These are phyloP conservation scores for Rhodomyrtus tomentosa DNA, from an alignment of 345 rosid species.

Conservation along the genomic window DNA sequence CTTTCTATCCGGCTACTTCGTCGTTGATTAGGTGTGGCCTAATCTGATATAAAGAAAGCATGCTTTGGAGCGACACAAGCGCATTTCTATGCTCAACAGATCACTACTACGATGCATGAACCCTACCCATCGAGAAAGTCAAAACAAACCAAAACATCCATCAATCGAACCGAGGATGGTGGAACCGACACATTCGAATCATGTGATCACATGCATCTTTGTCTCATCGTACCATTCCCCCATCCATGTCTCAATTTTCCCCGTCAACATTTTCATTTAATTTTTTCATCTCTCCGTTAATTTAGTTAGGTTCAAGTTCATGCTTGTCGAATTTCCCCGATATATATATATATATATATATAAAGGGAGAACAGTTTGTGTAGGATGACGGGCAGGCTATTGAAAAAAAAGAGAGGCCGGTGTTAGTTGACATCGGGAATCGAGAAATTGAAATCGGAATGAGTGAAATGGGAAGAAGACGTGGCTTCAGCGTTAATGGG, in stretches of 20 bases:
- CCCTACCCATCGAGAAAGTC: background rate
- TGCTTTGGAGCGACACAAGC: background rate
- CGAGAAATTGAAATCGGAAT: background rate
- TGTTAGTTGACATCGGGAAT: background rate
- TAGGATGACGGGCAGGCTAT: background rate
- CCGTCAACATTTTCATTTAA: background rate
- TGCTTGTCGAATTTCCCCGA: background rate
- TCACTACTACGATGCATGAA: background rate
- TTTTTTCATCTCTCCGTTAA: background rate
- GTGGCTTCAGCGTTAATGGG: background rate
- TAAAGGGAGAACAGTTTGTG: background rate
- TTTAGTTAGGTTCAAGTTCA: background rate
- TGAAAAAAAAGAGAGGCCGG: background rate
- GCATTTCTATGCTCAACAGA: background rate
- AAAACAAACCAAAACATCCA: background rate
- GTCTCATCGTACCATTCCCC: background rate
- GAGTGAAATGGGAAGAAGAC: background rate
- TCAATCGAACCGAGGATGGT: constrained; percentile 4
- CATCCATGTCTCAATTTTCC: background rate
- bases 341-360: no score
- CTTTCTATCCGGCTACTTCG: background rate
- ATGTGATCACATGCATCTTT: constrained; percentile 37
- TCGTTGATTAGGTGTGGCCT: background rate
- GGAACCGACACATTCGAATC: constrained; percentile 24
- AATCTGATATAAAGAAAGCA: background rate